Conservation (phyloP, 148 eudicot genomes). For the Nepenthes mirabilis region DNA sequence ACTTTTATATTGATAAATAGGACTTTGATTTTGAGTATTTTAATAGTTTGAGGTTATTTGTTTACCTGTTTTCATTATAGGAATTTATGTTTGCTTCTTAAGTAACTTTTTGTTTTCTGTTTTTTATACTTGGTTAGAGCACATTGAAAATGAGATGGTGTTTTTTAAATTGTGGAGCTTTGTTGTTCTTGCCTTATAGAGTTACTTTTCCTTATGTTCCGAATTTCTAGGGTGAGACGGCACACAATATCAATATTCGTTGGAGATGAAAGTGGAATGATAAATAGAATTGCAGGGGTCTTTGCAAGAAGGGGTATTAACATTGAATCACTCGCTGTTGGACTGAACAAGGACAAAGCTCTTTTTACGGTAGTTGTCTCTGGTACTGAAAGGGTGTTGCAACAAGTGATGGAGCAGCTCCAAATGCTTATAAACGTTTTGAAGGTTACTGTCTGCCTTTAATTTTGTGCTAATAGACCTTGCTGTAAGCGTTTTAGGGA, state of each 20-base stretch:
- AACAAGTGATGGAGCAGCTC: constrained; percentile 83
- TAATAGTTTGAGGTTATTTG: no score
- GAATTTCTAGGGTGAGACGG: constrained; percentile 41
- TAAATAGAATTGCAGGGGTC: constrained; percentile 89
- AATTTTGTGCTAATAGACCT: neutral
- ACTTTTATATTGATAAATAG: no score
- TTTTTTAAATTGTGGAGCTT: neutral
- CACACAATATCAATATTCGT: constrained; percentile 89
- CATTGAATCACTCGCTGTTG: constrained; percentile 97
- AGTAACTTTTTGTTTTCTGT: no score
- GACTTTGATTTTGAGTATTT: no score
- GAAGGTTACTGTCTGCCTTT: constrained; percentile 29
- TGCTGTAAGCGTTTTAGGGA: neutral
- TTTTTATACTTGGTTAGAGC: neutral
- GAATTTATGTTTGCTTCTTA: no score
- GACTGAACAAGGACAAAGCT: constrained; percentile 86
- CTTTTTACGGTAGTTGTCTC: constrained; percentile 87
- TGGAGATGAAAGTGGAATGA: constrained; percentile 97
- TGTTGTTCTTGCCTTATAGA: neutral
- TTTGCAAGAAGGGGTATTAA: constrained; percentile 91
- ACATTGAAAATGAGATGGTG: neutral
- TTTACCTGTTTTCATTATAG: no score
- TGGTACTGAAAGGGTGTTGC: constrained; percentile 68
- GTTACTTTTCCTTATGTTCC: neutral
- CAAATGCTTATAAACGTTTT: constrained; percentile 85